A percentile compares a stretch with the other conserved stretches of the same genome.
phyloP scores from a whole-genome alignment of 805 yeast genomes.

The Yarrowia sp. region DNA sequence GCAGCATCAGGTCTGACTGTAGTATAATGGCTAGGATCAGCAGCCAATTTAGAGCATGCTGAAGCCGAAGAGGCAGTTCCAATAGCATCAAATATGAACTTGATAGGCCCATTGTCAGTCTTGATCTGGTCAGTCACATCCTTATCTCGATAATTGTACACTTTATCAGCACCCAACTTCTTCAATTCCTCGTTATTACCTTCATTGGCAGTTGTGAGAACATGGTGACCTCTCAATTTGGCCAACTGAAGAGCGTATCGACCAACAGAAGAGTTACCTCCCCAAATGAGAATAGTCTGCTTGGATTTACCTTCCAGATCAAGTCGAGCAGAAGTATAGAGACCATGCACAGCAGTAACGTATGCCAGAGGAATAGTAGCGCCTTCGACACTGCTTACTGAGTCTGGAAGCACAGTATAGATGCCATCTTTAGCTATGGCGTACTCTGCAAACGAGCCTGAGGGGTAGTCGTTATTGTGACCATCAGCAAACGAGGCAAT shows the following conservation, averaged over 20 bases:
- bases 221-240: conserved; percentile 5
- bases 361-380: conserved; percentile 14
- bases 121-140: conserved; percentile 3
- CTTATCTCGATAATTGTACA: conserved; percentile 8
- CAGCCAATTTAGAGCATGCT: neutral
- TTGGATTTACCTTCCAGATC: neutral
- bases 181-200: conserved; percentile 1
- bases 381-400: neutral
- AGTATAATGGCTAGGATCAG: conserved; percentile 7
- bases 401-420: conserved; percentile 3
- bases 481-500: conserved; percentile 30
- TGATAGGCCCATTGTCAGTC: neutral
- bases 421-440: conserved; percentile 32
- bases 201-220: conserved; percentile 9
- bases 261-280: conserved; percentile 30
- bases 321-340: conserved; percentile 5
- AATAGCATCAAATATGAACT: conserved; percentile 21
- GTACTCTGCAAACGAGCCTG: conserved; percentile 21
- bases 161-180: conserved; percentile 11
- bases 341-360: conserved; percentile 18
- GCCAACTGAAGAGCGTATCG: conserved; percentile 26
- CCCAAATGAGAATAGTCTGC: conserved; percentile 13
- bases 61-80: conserved; percentile 18
- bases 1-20: conserved; percentile 30
- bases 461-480: conserved; percentile 7